Percentiles rank a stretch among this genome's conserved stretches.
phyloP scores from a whole-genome alignment of 148 eudicot genomes.

The Cornus suecica region DNA sequence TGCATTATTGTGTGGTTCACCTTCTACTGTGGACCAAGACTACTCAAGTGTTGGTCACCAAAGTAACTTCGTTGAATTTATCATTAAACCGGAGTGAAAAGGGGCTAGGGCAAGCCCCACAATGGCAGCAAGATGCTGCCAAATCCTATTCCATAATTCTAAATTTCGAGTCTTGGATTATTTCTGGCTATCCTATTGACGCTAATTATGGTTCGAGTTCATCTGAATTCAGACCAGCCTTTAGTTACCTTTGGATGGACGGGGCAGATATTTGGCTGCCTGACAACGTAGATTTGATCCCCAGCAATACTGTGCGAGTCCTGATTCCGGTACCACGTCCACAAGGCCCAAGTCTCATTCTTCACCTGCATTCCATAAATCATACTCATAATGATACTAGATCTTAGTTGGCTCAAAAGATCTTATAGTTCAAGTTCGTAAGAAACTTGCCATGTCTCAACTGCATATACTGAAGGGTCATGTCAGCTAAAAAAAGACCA shows the following conservation, averaged over 20 bases:
- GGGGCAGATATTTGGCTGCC: slow-evolving; percentile 71
- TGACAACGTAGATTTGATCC: slow-evolving; percentile 87
- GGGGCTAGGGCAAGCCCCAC: not conserved
- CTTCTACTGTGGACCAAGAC: too few relatives aligned
- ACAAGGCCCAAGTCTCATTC: slow-evolving; percentile 86
- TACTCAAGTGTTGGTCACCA: too few relatives aligned
- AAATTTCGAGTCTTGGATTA: not conserved
- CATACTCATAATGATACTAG: not conserved
- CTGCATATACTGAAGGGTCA: too few relatives aligned
- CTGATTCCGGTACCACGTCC: slow-evolving; percentile 99
- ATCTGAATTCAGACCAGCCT: slow-evolving; percentile 17
- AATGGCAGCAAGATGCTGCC: slow-evolving; percentile 1
- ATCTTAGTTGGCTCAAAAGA: not conserved
- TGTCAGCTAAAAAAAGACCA: too few relatives aligned
- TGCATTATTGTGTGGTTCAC: not conserved
- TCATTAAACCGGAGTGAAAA: not conserved
- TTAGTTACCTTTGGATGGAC: slow-evolving; percentile 19
- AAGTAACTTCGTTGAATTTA: not conserved
- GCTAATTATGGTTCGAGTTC: not conserved
- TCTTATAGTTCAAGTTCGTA: not conserved
- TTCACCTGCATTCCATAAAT: slow-evolving; percentile 57
- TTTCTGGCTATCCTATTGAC: not conserved
- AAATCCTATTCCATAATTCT: not conserved
- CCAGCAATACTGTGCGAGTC: slow-evolving; percentile 64
- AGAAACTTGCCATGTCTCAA: not conserved